Evolutionary conservation across 495 filamentous ascomycete species (phyloP), one percentile per base, ranked within the genome.

Genomic region (Neurospora tetraspora): DNA sequence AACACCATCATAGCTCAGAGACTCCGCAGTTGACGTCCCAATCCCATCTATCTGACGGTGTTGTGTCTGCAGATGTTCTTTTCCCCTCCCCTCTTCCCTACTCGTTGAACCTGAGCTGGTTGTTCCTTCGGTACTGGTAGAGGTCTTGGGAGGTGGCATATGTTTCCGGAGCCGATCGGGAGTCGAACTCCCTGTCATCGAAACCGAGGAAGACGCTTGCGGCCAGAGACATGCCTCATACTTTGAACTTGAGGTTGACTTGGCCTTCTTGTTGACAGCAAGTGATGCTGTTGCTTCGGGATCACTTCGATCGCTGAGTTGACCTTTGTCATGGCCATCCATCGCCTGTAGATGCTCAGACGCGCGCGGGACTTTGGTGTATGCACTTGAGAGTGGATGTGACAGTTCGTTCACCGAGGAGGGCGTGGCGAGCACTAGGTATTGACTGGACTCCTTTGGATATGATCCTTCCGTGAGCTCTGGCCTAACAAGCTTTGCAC

Each of bases 231-330:
- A 31, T 31, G 23, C 23, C 47, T 31, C 12, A 16, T 61, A 6
- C 7, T 12, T 16, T 27, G 53, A 65, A 18, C 23, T 34, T 9
- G 53, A 18, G 23, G 53, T 8, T 34, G 53, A 34, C 53, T 18
- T 65, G 27, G 27, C 6, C 27, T 65, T 31, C 14, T 70, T 80
- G 77, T 76, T 81, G 77, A 80, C 77, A 42, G 74, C 75, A 78
- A 72, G 78, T 80, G 79, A 80, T 78, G 75, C 39, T 65, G 65
- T 36, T 74, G 68, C 53, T 68, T 73, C 75, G 45, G 61, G 74
- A 76, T 79, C 77, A 45, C 70, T 68, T 71, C 4, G 12, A 31
- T 71, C 31, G 34, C 42, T 68, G 70, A n/a, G 18, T 14, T 36
- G 70, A 65, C 27, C 18, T 18, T 31, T 9, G 8, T 74, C 72